Evolutionary conservation across 169 alveolate species (phyloP), one percentile per base, ranked within the genome.

Genomic region (Eimeria maxima): DNA sequence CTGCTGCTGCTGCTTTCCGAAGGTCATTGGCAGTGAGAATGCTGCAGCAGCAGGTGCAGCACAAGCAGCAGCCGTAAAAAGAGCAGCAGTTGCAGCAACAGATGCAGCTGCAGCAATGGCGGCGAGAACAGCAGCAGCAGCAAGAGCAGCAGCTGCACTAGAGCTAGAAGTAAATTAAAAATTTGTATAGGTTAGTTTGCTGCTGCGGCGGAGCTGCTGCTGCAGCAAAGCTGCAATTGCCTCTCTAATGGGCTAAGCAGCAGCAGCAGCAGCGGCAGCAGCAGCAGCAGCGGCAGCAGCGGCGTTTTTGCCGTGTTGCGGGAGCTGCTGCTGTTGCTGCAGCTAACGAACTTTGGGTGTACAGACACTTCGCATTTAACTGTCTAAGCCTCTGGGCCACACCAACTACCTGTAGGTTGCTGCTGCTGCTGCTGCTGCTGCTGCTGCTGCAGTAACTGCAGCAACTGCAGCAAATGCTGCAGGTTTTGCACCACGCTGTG

Each of bases 211-310:
- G 29, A 33, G 47, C 80, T 11, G 80, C 80, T 27, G 80, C 80
- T 27, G 80, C 45, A 33, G 80, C 80, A n/a, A 45, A 42, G 27
- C 8, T 60, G 69, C 69, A 16, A 29, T 18, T 5, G 69, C 69
- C 69, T 33, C 27, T n/a, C 45, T n/a, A n/a, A 7, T 7, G 8
- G 45, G 45, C 0, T 16, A 6, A 1, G 47, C 78, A 5, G 78
- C 78, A n/a, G 78, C 78, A 20, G 78, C 78, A 20, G 38, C 7
- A 65, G 74, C 74, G 27, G 80, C 80, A 69, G 80, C 45, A n/a
- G 29, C 22, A 33, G 80, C 80, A n/a, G 80, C 80, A 69, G 80
- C 80, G 27, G 80, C 45, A 33, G 80, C 80, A n/a, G 80, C 80
- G 27, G n/a, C 20, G 69, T 24, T 14, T 10, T 2, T 5, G 69